Evolutionary conservation across 257 asterid genomes (phyloP).

Genomic region (Catharanthus roseus): DNA sequence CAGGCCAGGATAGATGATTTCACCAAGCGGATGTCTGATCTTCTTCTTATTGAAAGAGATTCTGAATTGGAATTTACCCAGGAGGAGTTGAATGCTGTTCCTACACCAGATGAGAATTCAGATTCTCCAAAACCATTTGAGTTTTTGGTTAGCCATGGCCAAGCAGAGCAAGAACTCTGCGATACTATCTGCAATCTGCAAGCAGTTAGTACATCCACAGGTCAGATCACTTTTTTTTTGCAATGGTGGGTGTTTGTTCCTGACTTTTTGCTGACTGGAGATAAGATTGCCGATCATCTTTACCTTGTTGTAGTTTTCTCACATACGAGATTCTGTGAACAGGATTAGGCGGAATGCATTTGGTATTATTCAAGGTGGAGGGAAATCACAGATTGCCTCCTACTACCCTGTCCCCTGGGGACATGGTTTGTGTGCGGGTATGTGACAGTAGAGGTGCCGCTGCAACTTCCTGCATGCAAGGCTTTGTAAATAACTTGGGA

Average conservation of each 20-base stretch:
- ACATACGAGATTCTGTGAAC: conserved; percentile 22
- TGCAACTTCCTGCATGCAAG: conserved; percentile 88
- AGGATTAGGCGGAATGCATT: conserved; percentile 98
- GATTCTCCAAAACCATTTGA: conserved; percentile 61
- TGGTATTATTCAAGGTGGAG: conserved; percentile 82
- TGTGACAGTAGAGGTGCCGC: conserved; percentile 92
- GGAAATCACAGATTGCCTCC: conserved; percentile 92
- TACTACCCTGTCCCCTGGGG: conserved; percentile 92
- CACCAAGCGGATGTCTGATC: conserved; percentile 58
- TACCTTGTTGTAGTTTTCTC: neutral
- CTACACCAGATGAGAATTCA: conserved; percentile 60
- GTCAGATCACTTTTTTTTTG: conserved; percentile 25
- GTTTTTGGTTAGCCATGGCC: conserved; percentile 84
- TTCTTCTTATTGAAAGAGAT: conserved; percentile 85
- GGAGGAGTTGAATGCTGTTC: conserved; percentile 88
- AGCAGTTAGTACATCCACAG: conserved; percentile 88
- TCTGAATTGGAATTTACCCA: conserved; percentile 85
- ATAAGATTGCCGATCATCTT: neutral
- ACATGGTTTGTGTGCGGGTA: conserved; percentile 93
- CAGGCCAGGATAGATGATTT: conserved; percentile 69
- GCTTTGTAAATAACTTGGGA: conserved; percentile 81
- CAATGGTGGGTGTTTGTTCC: too few relatives aligned
- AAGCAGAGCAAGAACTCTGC: conserved; percentile 89
- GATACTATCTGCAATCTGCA: conserved; percentile 89
- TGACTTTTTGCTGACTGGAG: neutral